Evolutionary conservation across 352 stramenopile species (phyloP).

Genomic region (Phytophthora multivora): DNA sequence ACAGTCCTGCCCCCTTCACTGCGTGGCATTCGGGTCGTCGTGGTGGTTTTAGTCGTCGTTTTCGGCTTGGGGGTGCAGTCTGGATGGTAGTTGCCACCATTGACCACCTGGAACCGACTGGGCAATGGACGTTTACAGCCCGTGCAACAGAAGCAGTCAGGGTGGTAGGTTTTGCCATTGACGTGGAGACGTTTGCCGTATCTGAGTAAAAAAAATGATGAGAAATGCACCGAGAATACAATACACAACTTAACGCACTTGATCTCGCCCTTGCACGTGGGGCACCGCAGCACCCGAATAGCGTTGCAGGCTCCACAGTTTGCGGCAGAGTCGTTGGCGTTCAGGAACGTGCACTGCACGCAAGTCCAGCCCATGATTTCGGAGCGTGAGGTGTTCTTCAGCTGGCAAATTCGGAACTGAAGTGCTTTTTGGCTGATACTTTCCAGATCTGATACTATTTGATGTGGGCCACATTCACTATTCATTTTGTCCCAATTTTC

Average conservation of each 20-base stretch:
- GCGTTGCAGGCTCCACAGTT: constrained; percentile 50
- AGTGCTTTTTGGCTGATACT: constrained; percentile 4
- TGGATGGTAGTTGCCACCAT: constrained; percentile 44
- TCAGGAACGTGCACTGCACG: constrained; percentile 50
- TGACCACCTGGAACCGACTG: constrained; percentile 48
- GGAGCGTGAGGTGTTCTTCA: constrained; percentile 6
- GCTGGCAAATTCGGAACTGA: constrained; percentile 25
- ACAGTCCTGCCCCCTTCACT: not conserved
- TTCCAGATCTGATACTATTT: constrained; percentile 22
- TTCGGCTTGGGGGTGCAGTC: constrained; percentile 41
- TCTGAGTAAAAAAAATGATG: constrained; percentile 16
- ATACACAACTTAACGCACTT: constrained; percentile 20
- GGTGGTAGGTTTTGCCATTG: constrained; percentile 47
- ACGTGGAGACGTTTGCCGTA: constrained; percentile 50
- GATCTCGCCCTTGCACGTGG: constrained; percentile 41
- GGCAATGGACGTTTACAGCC: constrained; percentile 37
- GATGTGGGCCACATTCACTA: not conserved
- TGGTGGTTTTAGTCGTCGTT: constrained; percentile 18
- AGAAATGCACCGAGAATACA: constrained; percentile 5
- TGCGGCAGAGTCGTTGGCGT: constrained; percentile 36
- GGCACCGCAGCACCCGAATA: constrained; percentile 46
- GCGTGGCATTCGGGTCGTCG: constrained; percentile 9
- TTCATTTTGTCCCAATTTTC: not conserved
- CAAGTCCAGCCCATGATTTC: constrained; percentile 45
- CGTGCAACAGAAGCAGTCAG: constrained; percentile 55